phyloP scores from a whole-genome alignment of 1,139 yeast genomes.

The Tardiomyces depauwii region DNA sequence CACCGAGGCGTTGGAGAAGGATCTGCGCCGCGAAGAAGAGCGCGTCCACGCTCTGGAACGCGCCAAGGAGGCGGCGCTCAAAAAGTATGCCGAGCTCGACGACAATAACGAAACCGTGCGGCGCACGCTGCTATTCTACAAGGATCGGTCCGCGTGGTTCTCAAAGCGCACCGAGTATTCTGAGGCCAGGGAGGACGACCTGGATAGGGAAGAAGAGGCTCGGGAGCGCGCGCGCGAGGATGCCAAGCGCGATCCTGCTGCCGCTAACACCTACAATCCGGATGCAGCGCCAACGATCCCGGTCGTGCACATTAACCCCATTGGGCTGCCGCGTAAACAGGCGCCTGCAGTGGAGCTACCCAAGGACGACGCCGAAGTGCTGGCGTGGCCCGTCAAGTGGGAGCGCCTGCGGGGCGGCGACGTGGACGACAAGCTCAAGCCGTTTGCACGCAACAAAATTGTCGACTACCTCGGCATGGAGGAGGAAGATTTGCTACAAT shows the following conservation, averaged over 20 bases:
- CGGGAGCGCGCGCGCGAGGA: constrained; percentile 8
- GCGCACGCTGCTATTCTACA: constrained; percentile 19
- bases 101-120: constrained; percentile 14
- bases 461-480: constrained; percentile 26
- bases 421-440: constrained; percentile 15
- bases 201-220: constrained; percentile 17
- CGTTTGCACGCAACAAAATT: constrained; percentile 19
- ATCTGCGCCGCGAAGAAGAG: constrained; percentile 11
- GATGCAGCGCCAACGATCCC: too few relatives aligned
- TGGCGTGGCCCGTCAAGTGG: constrained; percentile 20
- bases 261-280: neutral
- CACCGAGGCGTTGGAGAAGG: constrained; percentile 15
- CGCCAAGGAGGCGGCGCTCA: constrained; percentile 12
- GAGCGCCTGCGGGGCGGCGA: constrained; percentile 14
- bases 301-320: too few relatives aligned
- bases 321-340: neutral
- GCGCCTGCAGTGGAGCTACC: constrained; percentile 10
- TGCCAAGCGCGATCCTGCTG: neutral
- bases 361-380: constrained; percentile 12
- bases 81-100: constrained; percentile 14
- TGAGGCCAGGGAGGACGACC: constrained; percentile 20
- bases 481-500: constrained; percentile 25
- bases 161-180: constrained; percentile 18
- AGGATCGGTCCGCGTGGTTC: constrained; percentile 25
- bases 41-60: constrained; percentile 9